These are phyloP conservation scores for Pyracantha coccinea DNA, from an alignment of 331 rosid genomes.

Conservation along the genomic window DNA sequence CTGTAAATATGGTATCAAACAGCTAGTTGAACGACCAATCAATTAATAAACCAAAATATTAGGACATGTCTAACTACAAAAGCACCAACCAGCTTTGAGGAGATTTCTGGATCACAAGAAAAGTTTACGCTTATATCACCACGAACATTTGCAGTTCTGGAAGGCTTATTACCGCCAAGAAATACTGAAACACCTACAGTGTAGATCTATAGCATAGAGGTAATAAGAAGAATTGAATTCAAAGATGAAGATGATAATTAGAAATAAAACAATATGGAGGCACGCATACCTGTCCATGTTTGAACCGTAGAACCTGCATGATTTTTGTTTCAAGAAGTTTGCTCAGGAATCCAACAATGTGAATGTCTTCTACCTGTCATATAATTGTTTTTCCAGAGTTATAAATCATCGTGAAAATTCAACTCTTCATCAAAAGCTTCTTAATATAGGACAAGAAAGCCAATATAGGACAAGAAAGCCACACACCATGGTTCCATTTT, in stretches of 20 bases:
- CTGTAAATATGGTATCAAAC: conserved; percentile 27
- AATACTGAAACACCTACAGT: conserved; percentile 83
- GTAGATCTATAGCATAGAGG: conserved; percentile 57
- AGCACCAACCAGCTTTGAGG: conserved; percentile 73
- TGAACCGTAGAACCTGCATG: conserved; percentile 94
- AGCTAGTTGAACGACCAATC: conserved; percentile 6
- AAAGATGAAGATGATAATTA: neutral
- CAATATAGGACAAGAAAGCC: conserved; percentile 2
- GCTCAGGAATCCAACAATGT: conserved; percentile 82
- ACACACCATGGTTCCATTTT: conserved; percentile 79
- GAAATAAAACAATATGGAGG: conserved; percentile 8
- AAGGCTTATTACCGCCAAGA: conserved; percentile 95
- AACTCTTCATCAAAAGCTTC: conserved; percentile 13
- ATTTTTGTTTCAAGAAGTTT: conserved; percentile 91
- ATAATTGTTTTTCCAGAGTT: conserved; percentile 16
- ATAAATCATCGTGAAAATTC: conserved; percentile 11
- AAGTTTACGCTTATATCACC: conserved; percentile 90
- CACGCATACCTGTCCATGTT: conserved; percentile 75
- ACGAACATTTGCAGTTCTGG: conserved; percentile 70
- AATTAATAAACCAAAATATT: neutral
- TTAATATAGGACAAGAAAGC: conserved; percentile 3
- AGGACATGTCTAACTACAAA: neutral
- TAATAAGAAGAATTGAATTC: conserved; percentile 16
- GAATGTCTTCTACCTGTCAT: conserved; percentile 94
- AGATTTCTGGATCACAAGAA: conserved; percentile 92